Evolutionary conservation across 2,329 filamentous ascomycete genomes (phyloP).

Genomic region (Byssoonygena ceratinophila): DNA sequence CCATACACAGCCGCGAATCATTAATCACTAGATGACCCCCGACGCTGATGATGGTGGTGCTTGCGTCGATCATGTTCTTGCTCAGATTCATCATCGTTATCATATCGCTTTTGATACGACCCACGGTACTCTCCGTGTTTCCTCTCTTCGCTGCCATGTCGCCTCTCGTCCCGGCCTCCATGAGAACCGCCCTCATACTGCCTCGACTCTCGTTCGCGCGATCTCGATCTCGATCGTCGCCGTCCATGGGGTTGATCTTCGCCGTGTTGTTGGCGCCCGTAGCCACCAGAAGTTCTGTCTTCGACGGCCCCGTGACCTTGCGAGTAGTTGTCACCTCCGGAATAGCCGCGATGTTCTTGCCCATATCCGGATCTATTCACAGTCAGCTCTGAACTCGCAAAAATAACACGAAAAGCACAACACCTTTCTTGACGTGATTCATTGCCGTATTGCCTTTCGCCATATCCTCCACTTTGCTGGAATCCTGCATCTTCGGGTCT

Average conservation of each 20-base stretch:
- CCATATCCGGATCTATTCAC: conserved; percentile 5
- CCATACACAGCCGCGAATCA: neutral
- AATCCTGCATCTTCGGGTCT: conserved; percentile 2
- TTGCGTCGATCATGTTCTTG: conserved; percentile 12
- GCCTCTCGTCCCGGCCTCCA: conserved; percentile 17
- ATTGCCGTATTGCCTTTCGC: neutral
- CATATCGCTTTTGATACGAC: conserved; percentile 15
- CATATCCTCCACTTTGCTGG: conserved; percentile 4
- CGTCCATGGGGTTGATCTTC: neutral
- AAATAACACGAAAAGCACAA: neutral
- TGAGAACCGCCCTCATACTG: conserved; percentile 14
- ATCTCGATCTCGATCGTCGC: conserved; percentile 9
- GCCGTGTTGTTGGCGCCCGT: conserved; percentile 11
- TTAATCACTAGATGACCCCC: neutral
- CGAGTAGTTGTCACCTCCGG: neutral
- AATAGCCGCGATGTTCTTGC: conserved; percentile 6
- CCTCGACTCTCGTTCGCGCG: conserved; percentile 12
- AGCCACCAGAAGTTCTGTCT: conserved; percentile 11
- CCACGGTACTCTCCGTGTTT: conserved; percentile 15
- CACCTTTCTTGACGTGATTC: neutral
- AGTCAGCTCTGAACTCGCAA: no score
- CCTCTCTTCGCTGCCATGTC: conserved; percentile 20
- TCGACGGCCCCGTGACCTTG: conserved; percentile 8
- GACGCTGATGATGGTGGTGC: conserved; percentile 19
- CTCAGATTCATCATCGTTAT: conserved; percentile 16